These are phyloP conservation scores for Salix arbutifolia DNA, from an alignment of 345 rosid species.

Conservation along the genomic window DNA sequence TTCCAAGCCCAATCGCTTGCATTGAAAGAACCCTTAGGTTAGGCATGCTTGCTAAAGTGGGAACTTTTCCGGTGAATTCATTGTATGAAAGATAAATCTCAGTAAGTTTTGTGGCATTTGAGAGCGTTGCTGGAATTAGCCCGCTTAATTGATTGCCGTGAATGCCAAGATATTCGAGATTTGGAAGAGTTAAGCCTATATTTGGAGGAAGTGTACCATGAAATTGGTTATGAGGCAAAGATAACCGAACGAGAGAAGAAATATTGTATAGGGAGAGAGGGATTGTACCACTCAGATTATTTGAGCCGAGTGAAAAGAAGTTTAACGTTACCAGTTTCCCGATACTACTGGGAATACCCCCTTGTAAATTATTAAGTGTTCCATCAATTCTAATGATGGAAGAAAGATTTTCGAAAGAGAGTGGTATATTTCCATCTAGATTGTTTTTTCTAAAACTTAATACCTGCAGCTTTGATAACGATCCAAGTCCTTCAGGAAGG, in stretches of 20 bases:
- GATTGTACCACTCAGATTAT: background rate
- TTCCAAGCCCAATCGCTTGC: constrained; percentile 4
- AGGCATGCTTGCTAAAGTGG: constrained; percentile 7
- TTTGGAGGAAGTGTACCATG: constrained; percentile 5
- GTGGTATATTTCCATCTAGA: background rate
- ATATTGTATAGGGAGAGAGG: constrained; percentile 21
- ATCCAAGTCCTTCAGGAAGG: constrained; percentile 4
- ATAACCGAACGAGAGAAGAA: background rate
- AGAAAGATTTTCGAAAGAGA: constrained; percentile 16
- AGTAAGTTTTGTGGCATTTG: constrained; percentile 21
- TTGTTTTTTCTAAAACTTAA: rapidly evolving
- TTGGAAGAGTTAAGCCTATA: constrained; percentile 19
- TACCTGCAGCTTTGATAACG: background rate
- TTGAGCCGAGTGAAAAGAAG: background rate
- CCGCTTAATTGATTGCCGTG: constrained; percentile 4
- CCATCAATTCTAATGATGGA: background rate
- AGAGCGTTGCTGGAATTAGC: constrained; percentile 16
- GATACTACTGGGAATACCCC: constrained; percentile 20
- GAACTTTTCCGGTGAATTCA: constrained; percentile 13
- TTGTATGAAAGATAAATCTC: background rate
- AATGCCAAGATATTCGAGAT: background rate
- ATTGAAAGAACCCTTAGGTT: background rate
- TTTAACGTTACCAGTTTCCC: constrained; percentile 18
- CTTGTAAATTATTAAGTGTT: background rate
- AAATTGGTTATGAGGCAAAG: background rate